Base-by-base conservation (phyloP, 495 filamentous ascomycete species). In the Penicillium canariense region DNA sequence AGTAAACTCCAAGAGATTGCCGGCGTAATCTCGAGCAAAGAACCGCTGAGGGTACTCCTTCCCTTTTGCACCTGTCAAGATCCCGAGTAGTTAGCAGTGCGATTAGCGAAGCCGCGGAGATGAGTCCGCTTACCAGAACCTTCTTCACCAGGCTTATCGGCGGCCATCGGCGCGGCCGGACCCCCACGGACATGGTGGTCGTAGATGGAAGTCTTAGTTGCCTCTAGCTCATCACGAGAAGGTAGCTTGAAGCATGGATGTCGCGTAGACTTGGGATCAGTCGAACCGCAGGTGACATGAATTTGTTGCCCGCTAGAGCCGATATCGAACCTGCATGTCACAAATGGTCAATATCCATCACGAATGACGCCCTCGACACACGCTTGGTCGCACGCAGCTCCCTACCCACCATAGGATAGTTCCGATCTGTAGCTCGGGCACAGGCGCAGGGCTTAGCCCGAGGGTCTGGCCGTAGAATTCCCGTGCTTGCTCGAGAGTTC, bases 11-110 rank as follows among this genome's bases (percentile, higher is more conserved):
- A 87, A 63, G 51, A 77, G 56, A 62, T 87, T 87, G 7, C 84
- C 83, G 5, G 79, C 82, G 72, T 72, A 86, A 56, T 86, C 84
- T 48, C 83, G 70, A 0, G 82, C 84, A 65, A 87, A 87, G 67
- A 86, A 86, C 17, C 83, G 68, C 26, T 62, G 70, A 1, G 82
- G 82, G 59, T 84, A 85, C 58, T 85, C 84, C 1, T 76, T 78
- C 0, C 78, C 82, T 58, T 80, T 68, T 0, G 68, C 64, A 5
- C 82, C 82, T 81, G 44, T 39, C 49, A 17, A 17, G 18, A 25
- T 30, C 47, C 50, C 28, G 3, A 30, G 36, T 25, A 8, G 14
- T 42, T 42, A 42, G 38, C 2, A n/a, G 10, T 14, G 25, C 11
- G 0, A 7, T 23, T 5, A 1, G 11, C 2, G 2, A 42, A 23